Percentiles rank a stretch among this genome's conserved stretches.
phyloP scores from a whole-genome alignment of 495 filamentous ascomycete species.

The Hypoxylon fuscum region DNA sequence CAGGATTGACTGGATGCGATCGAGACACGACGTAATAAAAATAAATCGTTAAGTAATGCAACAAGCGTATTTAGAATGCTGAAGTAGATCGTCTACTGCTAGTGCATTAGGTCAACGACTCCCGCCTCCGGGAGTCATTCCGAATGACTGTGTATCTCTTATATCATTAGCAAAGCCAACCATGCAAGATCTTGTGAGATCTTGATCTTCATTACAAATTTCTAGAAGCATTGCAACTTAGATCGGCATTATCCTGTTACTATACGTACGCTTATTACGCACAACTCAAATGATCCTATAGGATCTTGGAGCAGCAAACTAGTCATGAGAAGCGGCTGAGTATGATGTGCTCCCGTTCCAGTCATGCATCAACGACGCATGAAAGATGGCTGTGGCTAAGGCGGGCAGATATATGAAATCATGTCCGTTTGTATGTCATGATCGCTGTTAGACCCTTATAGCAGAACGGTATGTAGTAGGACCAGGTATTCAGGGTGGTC shows the following conservation, averaged over 20 bases:
- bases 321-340: neutral
- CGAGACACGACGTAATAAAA: conserved; percentile 15
- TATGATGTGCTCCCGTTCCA: neutral
- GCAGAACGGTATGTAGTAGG: too few species aligned
- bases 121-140: too few species aligned
- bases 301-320: conserved; percentile 1
- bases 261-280: neutral
- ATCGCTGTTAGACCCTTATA: conserved; percentile 3
- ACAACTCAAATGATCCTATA: conserved; percentile 18
- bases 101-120: too few species aligned
- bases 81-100: conserved; percentile 4
- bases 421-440: conserved; percentile 4
- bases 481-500: too few species aligned
- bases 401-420: conserved; percentile 30
- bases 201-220: conserved; percentile 11
- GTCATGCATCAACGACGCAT: conserved; percentile 9
- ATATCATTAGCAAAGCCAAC: neutral
- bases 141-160: too few species aligned
- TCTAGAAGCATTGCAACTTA: neutral
- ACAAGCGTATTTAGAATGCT: conserved; percentile 3
- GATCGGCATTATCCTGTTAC: conserved; percentile 8
- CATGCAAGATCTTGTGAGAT: conserved; percentile 17
- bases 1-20: conserved; percentile 24
- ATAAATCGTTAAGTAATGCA: conserved; percentile 6
- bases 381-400: conserved; percentile 24